A percentile compares a stretch with the other conserved stretches of the same genome.
phyloP scores from a whole-genome alignment of 2,329 filamentous ascomycete species.

The Aspergillus glaucus region DNA sequence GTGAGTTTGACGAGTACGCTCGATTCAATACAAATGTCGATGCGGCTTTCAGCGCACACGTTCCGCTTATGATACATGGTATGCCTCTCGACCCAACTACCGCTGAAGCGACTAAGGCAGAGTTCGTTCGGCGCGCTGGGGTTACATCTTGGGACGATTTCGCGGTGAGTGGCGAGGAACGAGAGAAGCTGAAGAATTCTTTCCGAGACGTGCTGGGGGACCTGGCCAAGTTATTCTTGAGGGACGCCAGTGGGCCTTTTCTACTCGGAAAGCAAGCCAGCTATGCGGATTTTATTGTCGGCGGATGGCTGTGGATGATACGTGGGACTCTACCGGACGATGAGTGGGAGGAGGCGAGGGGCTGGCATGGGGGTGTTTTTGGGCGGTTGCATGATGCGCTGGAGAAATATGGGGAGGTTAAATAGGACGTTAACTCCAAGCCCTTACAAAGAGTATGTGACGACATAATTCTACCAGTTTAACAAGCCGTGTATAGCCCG shows the following conservation, averaged over 20 bases:
- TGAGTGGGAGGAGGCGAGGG: conserved; percentile 45
- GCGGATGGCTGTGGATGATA: conserved; percentile 50
- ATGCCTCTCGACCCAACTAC: conserved; percentile 49
- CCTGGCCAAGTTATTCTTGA: conserved; percentile 39
- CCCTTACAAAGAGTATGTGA: too few relatives aligned
- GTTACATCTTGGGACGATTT: conserved; percentile 37
- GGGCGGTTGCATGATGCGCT: conserved; percentile 46
- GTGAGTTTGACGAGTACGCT: conserved; percentile 34
- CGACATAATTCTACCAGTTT: too few relatives aligned
- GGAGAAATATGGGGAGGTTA: conserved; percentile 27
- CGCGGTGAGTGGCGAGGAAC: conserved; percentile 31
- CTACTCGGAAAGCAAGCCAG: conserved; percentile 40
- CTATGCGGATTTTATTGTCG: conserved; percentile 55
- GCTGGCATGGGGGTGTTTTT: conserved; percentile 48
- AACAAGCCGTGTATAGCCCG: too few relatives aligned
- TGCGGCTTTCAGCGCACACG: conserved; percentile 46
- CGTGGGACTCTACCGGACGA: conserved; percentile 31
- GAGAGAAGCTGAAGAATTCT: conserved; percentile 32
- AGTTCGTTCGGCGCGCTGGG: conserved; percentile 46
- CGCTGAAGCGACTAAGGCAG: conserved; percentile 40
- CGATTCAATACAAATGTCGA: conserved; percentile 51
- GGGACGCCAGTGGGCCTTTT: conserved; percentile 42
- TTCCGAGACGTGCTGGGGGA: conserved; percentile 40
- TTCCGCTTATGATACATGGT: conserved; percentile 32
- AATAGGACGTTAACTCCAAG: not conserved